These are phyloP conservation scores for Dendrobium catenatum DNA, from an alignment of 106 monocot genomes.

Conservation along the genomic window DNA sequence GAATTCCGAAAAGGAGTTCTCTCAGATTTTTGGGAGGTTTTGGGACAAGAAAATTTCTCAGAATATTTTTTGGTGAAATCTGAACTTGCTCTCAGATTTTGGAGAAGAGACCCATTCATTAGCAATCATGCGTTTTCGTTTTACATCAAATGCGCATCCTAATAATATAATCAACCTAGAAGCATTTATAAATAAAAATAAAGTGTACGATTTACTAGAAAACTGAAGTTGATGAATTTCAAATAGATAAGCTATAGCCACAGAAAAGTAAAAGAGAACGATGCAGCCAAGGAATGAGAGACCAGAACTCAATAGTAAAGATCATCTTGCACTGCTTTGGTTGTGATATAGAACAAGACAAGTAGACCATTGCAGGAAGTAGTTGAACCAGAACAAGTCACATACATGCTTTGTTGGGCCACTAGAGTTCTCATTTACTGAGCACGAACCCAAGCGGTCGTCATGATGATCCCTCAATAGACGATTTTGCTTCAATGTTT, in stretches of 20 bases:
- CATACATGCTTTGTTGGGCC: slow-evolving; percentile 43
- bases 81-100: no score
- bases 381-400: slow-evolving; percentile 1
- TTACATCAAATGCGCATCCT: background rate
- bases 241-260: background rate
- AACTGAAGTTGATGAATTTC: background rate
- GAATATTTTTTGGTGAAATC: no score
- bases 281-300: background rate
- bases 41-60: no score
- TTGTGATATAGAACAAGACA: background rate
- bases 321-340: background rate
- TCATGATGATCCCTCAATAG: slow-evolving; percentile 47
- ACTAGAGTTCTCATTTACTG: slow-evolving; percentile 24
- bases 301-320: background rate
- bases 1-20: no score
- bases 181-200: background rate
- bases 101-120: no score
- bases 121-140: no score
- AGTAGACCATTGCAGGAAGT: background rate
- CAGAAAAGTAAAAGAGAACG: background rate
- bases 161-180: slow-evolving; percentile 4
- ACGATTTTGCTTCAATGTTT: slow-evolving; percentile 83
- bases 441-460: slow-evolving; percentile 28
- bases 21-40: no score
- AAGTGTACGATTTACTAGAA: background rate